A percentile compares a stretch with the other conserved stretches of the same genome.
Conservation (phyloP, 139 green algal genomes). For the Eudorina sp. region DNA sequence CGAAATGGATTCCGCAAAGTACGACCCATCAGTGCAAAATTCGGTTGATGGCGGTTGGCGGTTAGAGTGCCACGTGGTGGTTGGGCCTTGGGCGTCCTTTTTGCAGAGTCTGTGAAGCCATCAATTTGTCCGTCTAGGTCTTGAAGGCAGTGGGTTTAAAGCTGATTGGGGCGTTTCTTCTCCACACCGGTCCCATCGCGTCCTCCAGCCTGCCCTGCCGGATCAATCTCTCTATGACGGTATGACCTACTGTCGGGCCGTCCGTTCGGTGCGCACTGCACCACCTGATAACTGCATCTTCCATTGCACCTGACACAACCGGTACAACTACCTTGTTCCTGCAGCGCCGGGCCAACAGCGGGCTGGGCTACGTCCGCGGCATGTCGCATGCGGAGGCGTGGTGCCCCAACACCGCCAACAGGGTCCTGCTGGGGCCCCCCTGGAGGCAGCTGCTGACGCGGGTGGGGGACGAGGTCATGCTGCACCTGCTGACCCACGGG, state of each 20-base stretch:
- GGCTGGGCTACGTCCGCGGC: constrained; percentile 39
- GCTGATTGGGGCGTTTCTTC: not conserved
- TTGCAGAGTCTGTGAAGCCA: not conserved
- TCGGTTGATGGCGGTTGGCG: not conserved
- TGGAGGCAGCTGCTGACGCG: constrained; percentile 73
- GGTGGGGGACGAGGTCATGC: constrained; percentile 80
- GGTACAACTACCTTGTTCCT: not conserved
- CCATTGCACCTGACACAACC: not conserved
- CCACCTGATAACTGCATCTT: not conserved
- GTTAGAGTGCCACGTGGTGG: not conserved
- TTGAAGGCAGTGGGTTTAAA: not conserved
- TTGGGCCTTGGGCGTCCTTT: not conserved
- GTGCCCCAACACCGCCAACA: constrained; percentile 58
- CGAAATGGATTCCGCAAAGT: constrained; percentile 70
- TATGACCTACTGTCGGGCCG: too few species aligned
- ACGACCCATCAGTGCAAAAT: not conserved
- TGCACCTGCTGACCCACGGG: constrained; percentile 76
- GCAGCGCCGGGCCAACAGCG: constrained; percentile 22
- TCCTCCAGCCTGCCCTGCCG: not conserved
- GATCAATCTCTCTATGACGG: not conserved
- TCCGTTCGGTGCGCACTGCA: too few species aligned
- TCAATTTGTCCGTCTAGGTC: not conserved
- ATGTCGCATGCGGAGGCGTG: constrained; percentile 61
- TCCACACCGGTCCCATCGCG: not conserved
- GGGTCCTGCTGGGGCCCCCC: constrained; percentile 20